A percentile compares a stretch with the other conserved stretches of the same genome.
Evolutionary conservation across 371 early-diverging fungal species (phyloP).

Genomic region (Syncephalastrum racemosum): DNA sequence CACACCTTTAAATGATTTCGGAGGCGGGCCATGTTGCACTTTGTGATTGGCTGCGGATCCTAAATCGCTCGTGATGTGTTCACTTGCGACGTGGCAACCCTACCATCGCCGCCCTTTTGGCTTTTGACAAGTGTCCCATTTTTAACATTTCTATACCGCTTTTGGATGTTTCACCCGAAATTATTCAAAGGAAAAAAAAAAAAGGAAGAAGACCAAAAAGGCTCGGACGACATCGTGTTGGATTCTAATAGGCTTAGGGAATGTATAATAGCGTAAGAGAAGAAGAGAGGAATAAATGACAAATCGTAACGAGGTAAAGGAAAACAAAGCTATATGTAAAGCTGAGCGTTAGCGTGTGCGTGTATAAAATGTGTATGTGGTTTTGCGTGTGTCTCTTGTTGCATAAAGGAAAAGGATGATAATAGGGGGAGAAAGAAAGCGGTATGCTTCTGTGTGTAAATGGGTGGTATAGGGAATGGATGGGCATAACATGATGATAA

Average conservation of each 20-base stretch:
- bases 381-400: not conserved
- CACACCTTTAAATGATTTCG: constrained; percentile 18
- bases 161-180: too few relatives aligned
- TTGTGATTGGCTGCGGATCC: constrained; percentile 34
- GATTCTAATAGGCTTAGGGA: too few relatives aligned
- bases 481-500: constrained; percentile 7
- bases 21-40: constrained; percentile 37
- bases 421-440: not conserved
- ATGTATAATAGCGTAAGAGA: too few relatives aligned
- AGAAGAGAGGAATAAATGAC: too few relatives aligned
- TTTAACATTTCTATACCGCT: constrained; percentile 1
- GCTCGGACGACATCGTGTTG: too few relatives aligned
- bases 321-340: too few relatives aligned
- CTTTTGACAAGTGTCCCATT: not conserved
- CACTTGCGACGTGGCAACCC: constrained; percentile 9
- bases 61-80: not conserved
- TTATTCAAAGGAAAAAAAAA: not conserved
- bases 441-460: not conserved
- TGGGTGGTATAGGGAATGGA: constrained; percentile 10
- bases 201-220: too few relatives aligned
- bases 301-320: too few relatives aligned
- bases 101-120: not conserved
- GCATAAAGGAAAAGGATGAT: not conserved
- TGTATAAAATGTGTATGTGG: not conserved
- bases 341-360: too few relatives aligned